A percentile compares a stretch with the other conserved stretches of the same genome.
Conservation (phyloP, 1,139 yeast genomes). For the Debaryomycetaceae sp. region DNA sequence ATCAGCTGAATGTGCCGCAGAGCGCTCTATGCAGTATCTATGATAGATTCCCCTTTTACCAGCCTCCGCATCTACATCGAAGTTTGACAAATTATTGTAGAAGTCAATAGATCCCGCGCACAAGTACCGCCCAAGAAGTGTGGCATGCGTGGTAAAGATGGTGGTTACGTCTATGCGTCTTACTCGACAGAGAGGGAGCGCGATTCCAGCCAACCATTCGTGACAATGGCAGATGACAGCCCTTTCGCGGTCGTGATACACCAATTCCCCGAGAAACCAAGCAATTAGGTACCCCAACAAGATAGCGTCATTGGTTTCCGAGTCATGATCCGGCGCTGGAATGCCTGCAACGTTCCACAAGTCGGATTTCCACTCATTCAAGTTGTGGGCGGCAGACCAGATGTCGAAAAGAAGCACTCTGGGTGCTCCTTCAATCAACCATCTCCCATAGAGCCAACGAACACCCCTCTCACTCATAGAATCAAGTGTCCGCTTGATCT, state of each 20-base stretch:
- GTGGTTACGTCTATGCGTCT: conserved; percentile 92
- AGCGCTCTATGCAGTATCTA: conserved; percentile 93
- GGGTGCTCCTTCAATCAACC: conserved; percentile 98
- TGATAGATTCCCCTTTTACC: conserved; percentile 97
- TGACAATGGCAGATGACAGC: conserved; percentile 95
- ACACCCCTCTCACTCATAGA: conserved; percentile 82
- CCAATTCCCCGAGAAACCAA: conserved; percentile 95
- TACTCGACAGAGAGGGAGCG: conserved; percentile 87
- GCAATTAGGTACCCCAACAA: conserved; percentile 90
- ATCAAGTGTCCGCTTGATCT: conserved; percentile 59
- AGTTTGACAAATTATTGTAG: conserved; percentile 83
- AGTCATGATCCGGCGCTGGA: conserved; percentile 88
- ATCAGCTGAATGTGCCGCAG: conserved; percentile 95
- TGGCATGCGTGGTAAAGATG: conserved; percentile 96
- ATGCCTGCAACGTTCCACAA: conserved; percentile 89
- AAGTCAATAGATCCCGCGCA: conserved; percentile 97
- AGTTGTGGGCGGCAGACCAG: conserved; percentile 62
- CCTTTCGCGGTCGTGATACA: conserved; percentile 72
- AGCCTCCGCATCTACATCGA: conserved; percentile 97
- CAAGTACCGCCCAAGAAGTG: conserved; percentile 87
- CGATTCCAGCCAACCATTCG: conserved; percentile 98
- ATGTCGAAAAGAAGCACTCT: conserved; percentile 85
- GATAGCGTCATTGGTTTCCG: conserved; percentile 89
- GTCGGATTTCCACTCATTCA: conserved; percentile 93
- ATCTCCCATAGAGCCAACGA: conserved; percentile 82